phyloP scores from a whole-genome alignment of 495 filamentous ascomycete species.

The Aspergillus sparsus region DNA sequence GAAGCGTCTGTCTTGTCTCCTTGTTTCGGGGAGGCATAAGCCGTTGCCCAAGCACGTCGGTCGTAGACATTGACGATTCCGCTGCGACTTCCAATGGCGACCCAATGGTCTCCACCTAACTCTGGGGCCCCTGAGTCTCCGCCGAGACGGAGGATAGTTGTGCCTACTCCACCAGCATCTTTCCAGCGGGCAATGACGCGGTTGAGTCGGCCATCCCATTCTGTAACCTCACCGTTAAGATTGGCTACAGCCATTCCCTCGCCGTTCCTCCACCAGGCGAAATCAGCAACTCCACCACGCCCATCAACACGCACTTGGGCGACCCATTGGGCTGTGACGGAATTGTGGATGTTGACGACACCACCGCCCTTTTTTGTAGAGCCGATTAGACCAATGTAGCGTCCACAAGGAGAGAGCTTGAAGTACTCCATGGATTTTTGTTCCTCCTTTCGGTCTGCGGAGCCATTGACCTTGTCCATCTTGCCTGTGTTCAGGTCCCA shows the following conservation, averaged over 20 bases:
- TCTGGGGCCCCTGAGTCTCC: slow-evolving; percentile 56
- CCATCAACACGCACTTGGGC: slow-evolving; percentile 80
- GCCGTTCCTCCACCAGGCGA: slow-evolving; percentile 87
- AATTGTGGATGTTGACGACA: slow-evolving; percentile 80
- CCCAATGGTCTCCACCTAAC: slow-evolving; percentile 83
- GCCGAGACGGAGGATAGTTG: slow-evolving; percentile 76
- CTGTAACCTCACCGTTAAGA: slow-evolving; percentile 88
- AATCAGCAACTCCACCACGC: slow-evolving; percentile 79
- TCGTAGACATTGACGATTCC: slow-evolving; percentile 95
- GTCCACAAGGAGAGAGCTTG: slow-evolving; percentile 80
- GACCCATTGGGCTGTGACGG: slow-evolving; percentile 84
- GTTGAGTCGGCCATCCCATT: slow-evolving; percentile 69
- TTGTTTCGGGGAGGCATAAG: slow-evolving; percentile 32
- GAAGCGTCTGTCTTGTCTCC: slow-evolving; percentile 39
- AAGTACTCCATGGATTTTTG: slow-evolving; percentile 90
- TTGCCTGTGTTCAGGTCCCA: slow-evolving; percentile 84
- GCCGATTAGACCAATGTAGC: slow-evolving; percentile 78
- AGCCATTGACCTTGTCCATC: slow-evolving; percentile 81
- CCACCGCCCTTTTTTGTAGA: slow-evolving; percentile 80
- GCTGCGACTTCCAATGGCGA: slow-evolving; percentile 79
- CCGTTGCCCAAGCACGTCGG: slow-evolving; percentile 60
- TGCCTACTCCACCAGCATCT: slow-evolving; percentile 88
- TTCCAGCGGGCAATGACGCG: slow-evolving; percentile 78
- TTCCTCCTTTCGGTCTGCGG: slow-evolving; percentile 66
- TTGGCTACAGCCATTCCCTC: slow-evolving; percentile 74